Conservation (phyloP, 148 eudicot species). For the Chenopodium suecicum region DNA sequence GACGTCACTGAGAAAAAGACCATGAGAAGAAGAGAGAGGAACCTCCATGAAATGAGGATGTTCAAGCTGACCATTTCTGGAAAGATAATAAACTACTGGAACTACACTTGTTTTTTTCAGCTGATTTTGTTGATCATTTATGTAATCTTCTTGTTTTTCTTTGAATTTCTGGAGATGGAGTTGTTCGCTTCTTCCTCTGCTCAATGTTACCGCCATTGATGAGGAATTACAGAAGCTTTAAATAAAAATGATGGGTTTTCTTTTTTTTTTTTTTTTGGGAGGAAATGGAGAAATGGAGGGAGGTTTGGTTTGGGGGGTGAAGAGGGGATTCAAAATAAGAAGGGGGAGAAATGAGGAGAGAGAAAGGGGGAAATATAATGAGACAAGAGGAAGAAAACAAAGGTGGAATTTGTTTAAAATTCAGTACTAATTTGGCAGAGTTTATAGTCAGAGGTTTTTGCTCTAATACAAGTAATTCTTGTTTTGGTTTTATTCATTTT, state of each 20-base stretch:
- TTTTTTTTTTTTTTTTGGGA: background rate
- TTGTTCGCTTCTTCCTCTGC: conserved; percentile 33
- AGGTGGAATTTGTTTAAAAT: conserved; percentile 4
- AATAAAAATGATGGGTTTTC: too few relatives aligned
- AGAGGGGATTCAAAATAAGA: conserved; percentile 14
- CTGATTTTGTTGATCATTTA: background rate
- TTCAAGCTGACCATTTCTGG: conserved; percentile 68
- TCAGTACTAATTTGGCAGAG: conserved; percentile 26
- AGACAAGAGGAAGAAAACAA: conserved; percentile 27
- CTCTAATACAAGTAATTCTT: background rate
- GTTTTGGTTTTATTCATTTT: background rate
- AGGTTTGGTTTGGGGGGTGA: background rate
- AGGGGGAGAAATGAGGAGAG: background rate
- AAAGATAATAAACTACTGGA: conserved; percentile 69
- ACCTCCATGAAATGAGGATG: conserved; percentile 86
- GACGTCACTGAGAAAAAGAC: conserved; percentile 74
- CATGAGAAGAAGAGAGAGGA: conserved; percentile 58
- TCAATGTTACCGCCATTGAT: conserved; percentile 39
- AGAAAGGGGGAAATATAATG: background rate
- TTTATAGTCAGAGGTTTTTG: conserved; percentile 2
- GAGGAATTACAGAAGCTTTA: background rate
- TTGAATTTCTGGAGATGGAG: conserved; percentile 32
- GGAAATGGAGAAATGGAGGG: background rate
- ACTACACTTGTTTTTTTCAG: conserved; percentile 10
- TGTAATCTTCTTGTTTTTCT: conserved; percentile 24